A percentile compares a stretch with the other conserved stretches of the same genome.
Conservation (phyloP, 805 yeast species). For the Candida tammaniensis region DNA sequence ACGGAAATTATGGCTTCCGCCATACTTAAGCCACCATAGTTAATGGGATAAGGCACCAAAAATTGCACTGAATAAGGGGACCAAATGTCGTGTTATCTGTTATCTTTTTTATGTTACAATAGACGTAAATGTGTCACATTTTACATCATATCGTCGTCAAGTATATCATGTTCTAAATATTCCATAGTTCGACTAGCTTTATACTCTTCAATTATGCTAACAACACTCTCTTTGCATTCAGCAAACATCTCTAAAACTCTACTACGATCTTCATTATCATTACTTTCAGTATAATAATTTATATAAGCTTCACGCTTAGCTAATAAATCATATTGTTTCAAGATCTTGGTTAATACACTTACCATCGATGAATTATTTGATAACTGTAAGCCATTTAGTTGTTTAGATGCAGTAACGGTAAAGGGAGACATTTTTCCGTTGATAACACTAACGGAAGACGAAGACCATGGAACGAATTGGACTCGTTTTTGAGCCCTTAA, state of each 20-base stretch:
- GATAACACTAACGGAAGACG: conserved; percentile 75
- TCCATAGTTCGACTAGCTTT: conserved; percentile 36
- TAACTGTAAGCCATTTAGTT: conserved; percentile 73
- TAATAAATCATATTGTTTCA: conserved; percentile 76
- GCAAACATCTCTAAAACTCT: conserved; percentile 48
- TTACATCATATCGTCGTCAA: conserved; percentile 25
- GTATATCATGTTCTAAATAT: conserved; percentile 46
- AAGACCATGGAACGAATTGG: conserved; percentile 82
- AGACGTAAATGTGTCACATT: too few relatives aligned
- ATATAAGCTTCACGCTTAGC: conserved; percentile 81
- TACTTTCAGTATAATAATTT: conserved; percentile 62
- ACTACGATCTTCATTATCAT: conserved; percentile 38
- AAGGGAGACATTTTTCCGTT: conserved; percentile 72
- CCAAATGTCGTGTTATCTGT: too few relatives aligned
- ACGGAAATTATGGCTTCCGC: too few relatives aligned
- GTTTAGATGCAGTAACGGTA: conserved; percentile 34
- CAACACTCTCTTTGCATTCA: conserved; percentile 48
- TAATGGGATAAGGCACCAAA: too few relatives aligned
- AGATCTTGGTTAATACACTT: conserved; percentile 60
- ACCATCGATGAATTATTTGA: conserved; percentile 79
- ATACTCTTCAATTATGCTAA: conserved; percentile 47
- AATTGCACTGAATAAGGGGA: too few relatives aligned
- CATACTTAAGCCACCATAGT: too few relatives aligned
- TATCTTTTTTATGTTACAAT: too few relatives aligned
- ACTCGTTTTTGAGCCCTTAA: conserved; percentile 63